phyloP scores from a whole-genome alignment of 805 yeast genomes.

The Brettanomyces custersianus region DNA sequence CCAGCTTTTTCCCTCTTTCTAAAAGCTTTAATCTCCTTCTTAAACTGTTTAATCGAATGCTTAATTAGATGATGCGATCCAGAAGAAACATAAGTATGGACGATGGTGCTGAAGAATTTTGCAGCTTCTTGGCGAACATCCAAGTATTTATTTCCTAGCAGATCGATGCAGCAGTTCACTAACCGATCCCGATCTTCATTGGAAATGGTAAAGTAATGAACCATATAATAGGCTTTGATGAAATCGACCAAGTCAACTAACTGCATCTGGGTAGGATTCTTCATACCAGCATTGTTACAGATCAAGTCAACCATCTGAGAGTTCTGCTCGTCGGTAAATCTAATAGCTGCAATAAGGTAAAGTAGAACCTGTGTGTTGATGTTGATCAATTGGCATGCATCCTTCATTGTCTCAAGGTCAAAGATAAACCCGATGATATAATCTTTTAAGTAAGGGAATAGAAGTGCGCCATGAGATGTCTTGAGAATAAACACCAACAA shows the following conservation, averaged over 20 bases:
- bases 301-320: conserved; percentile 35
- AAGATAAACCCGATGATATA: conserved; percentile 64
- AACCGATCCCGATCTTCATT: conserved; percentile 38
- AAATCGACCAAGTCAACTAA: conserved; percentile 57
- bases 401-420: conserved; percentile 57
- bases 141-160: conserved; percentile 54
- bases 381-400: conserved; percentile 65
- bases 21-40: conserved; percentile 30
- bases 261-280: conserved; percentile 48
- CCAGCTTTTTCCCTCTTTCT: conserved; percentile 13
- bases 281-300: conserved; percentile 28
- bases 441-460: conserved; percentile 42
- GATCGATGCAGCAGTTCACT: conserved; percentile 39
- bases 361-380: conserved; percentile 45
- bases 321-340: conserved; percentile 34
- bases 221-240: conserved; percentile 61
- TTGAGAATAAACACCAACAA: conserved; percentile 48
- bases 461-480: conserved; percentile 43
- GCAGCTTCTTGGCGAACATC: conserved; percentile 74
- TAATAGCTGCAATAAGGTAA: conserved; percentile 36
- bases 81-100: conserved; percentile 51
- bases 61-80: conserved; percentile 34
- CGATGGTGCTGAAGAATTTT: conserved; percentile 65
- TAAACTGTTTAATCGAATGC: conserved; percentile 34
- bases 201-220: conserved; percentile 50